Evolutionary conservation across 2,329 filamentous ascomycete species (phyloP).

Genomic region (Macrophomina phaseolina): DNA sequence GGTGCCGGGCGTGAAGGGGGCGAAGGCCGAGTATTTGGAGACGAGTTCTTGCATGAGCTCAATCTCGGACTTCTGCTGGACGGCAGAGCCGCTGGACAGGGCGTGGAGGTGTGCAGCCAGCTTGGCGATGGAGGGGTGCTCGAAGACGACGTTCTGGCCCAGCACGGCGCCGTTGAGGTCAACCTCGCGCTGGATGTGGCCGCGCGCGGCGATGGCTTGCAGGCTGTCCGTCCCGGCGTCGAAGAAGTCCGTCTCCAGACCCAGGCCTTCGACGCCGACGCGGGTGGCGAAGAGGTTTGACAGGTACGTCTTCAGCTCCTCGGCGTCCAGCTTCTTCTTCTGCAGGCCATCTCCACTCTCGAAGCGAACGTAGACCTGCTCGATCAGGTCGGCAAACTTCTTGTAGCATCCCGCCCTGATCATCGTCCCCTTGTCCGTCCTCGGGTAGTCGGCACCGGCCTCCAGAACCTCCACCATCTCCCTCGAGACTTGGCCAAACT

Average conservation of each 20-base stretch:
- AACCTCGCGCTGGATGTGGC: slow-evolving; percentile 57
- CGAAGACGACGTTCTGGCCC: slow-evolving; percentile 64
- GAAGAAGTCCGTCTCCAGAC: slow-evolving; percentile 62
- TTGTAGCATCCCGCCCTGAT: slow-evolving; percentile 60
- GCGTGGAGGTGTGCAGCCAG: slow-evolving; percentile 54
- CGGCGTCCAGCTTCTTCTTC: slow-evolving; percentile 36
- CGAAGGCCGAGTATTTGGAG: slow-evolving; percentile 45
- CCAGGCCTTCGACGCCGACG: slow-evolving; percentile 33
- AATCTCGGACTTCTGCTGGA: slow-evolving; percentile 44
- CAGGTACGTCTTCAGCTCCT: slow-evolving; percentile 42
- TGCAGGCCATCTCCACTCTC: slow-evolving; percentile 24
- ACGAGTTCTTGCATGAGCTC: slow-evolving; percentile 56
- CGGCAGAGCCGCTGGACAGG: slow-evolving; percentile 47
- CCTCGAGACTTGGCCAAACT: slow-evolving; percentile 59
- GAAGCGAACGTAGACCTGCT: slow-evolving; percentile 47
- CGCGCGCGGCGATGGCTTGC: slow-evolving; percentile 63
- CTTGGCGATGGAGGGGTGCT: slow-evolving; percentile 57
- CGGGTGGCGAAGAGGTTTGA: slow-evolving; percentile 33
- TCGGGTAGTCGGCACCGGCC: slow-evolving; percentile 53
- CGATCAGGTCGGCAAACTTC: slow-evolving; percentile 56
- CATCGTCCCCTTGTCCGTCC: slow-evolving; percentile 63
- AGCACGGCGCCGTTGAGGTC: slow-evolving; percentile 53
- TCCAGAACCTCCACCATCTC: slow-evolving; percentile 60
- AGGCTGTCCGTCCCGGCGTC: slow-evolving; percentile 63
- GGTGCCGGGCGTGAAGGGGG: not conserved